Percentiles rank a stretch among this genome's conserved stretches.
phyloP scores from a whole-genome alignment of 2,329 filamentous ascomycete species.

The Hymenoscyphus salicellus region DNA sequence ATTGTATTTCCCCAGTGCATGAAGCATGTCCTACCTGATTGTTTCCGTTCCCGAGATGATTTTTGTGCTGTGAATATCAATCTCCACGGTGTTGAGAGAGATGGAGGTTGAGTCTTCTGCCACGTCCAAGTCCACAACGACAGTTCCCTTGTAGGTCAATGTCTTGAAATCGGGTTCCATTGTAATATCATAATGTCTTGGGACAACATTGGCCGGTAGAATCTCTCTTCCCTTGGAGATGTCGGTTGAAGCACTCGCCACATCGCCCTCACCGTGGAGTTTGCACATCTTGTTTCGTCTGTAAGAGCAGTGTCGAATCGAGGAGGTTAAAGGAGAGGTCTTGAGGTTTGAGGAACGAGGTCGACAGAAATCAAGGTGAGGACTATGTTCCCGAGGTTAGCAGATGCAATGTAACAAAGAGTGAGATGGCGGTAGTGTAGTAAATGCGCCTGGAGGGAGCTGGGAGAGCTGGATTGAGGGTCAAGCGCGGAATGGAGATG shows the following conservation, averaged over 20 bases:
- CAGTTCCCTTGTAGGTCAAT: constrained; percentile 81
- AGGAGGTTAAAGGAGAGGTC: constrained; percentile 25
- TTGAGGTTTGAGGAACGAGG: constrained; percentile 25
- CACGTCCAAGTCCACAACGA: constrained; percentile 83
- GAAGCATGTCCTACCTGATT: constrained; percentile 40
- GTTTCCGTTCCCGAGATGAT: constrained; percentile 59
- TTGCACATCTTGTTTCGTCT: constrained; percentile 70
- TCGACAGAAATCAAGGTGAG: constrained; percentile 21
- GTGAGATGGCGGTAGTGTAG: neutral
- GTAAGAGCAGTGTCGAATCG: constrained; percentile 66
- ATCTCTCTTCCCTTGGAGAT: constrained; percentile 72
- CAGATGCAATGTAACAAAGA: neutral
- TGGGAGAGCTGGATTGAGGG: neutral
- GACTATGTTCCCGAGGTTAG: constrained; percentile 23
- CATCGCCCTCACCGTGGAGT: constrained; percentile 53
- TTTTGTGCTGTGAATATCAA: constrained; percentile 75
- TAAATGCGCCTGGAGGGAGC: neutral
- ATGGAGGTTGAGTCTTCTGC: constrained; percentile 80
- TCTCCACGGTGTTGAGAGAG: constrained; percentile 81
- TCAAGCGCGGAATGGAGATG: neutral
- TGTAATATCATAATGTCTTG: constrained; percentile 86
- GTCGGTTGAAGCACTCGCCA: constrained; percentile 54
- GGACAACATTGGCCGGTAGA: constrained; percentile 86
- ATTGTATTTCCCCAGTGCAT: neutral
- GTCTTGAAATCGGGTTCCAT: constrained; percentile 87